Evolutionary conservation across 2,329 filamentous ascomycete genomes (phyloP).

Genomic region (Cryphonectria carpinicola): DNA sequence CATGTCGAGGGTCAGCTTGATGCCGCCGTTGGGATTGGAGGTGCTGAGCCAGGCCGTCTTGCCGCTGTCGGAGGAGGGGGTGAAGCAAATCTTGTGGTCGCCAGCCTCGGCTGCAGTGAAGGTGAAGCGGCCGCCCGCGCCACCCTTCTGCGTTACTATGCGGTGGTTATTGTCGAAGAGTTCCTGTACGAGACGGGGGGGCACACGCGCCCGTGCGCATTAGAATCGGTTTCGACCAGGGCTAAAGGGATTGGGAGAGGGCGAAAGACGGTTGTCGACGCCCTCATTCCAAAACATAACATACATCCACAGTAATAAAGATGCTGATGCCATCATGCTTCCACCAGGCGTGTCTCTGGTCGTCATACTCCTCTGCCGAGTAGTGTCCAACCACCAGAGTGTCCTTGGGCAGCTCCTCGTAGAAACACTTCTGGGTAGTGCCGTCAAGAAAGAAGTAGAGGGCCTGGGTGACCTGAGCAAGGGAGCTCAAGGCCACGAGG

Average conservation of each 20-base stretch:
- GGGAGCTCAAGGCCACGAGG: slow-evolving; percentile 66
- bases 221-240: slow-evolving; percentile 13
- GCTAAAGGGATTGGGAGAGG: background rate
- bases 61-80: slow-evolving; percentile 74
- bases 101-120: slow-evolving; percentile 95
- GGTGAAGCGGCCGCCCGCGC: slow-evolving; percentile 81
- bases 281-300: slow-evolving; percentile 50
- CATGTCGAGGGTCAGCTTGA: slow-evolving; percentile 85
- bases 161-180: slow-evolving; percentile 98
- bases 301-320: slow-evolving; percentile 86
- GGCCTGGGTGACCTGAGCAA: slow-evolving; percentile 81
- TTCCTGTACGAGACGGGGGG: slow-evolving; percentile 59
- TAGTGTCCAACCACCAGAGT: slow-evolving; percentile 95
- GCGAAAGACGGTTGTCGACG: background rate
- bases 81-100: slow-evolving; percentile 95
- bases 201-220: background rate
- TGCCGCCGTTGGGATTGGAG: slow-evolving; percentile 69
- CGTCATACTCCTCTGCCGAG: slow-evolving; percentile 81
- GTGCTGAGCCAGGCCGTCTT: slow-evolving; percentile 73
- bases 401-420: slow-evolving; percentile 96
- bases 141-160: slow-evolving; percentile 84
- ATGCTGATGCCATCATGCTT: slow-evolving; percentile 78
- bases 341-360: slow-evolving; percentile 67
- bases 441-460: slow-evolving; percentile 97
- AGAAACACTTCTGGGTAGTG: slow-evolving; percentile 89